A percentile compares a stretch with the other conserved stretches of the same genome.
Conservation (phyloP, 208 protist genomes). For the Lotmaria passim region DNA sequence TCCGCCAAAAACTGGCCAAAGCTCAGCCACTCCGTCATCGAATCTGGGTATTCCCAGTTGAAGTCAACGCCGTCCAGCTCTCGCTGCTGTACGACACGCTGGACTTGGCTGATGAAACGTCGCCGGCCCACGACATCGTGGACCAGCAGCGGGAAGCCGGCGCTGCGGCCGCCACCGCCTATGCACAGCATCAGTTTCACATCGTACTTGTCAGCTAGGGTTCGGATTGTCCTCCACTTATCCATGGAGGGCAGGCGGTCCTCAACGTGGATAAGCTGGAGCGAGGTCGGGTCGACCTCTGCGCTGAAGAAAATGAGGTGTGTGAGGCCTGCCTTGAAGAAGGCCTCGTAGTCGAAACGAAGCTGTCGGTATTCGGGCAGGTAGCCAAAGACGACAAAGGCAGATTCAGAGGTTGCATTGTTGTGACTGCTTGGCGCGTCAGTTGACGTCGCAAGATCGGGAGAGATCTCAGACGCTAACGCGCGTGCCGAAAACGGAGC, state of each 20-base stretch:
- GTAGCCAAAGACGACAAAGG: conserved; percentile 72
- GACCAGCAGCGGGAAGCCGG: conserved; percentile 50
- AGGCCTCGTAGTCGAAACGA: conserved; percentile 50
- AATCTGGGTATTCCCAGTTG: conserved; percentile 80
- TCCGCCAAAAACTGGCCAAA: conserved; percentile 45
- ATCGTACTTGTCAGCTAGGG: conserved; percentile 41
- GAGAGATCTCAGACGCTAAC: too few species aligned
- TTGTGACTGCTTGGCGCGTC: neutral
- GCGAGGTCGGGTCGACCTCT: conserved; percentile 46
- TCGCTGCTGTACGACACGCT: conserved; percentile 33
- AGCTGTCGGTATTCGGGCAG: conserved; percentile 71
- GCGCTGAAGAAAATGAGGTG: conserved; percentile 83
- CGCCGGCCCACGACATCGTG: conserved; percentile 21
- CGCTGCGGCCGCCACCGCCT: conserved; percentile 64
- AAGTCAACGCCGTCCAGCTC: conserved; percentile 74
- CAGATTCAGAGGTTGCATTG: neutral
- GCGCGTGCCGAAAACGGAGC: too few species aligned
- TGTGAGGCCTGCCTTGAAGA: conserved; percentile 58
- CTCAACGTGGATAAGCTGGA: conserved; percentile 32
- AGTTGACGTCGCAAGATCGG: too few species aligned
- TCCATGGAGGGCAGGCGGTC: conserved; percentile 51
- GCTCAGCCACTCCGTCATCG: conserved; percentile 46
- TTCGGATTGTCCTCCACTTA: conserved; percentile 42
- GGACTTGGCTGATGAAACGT: conserved; percentile 44
- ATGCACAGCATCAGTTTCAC: conserved; percentile 68